Conservation (phyloP, 2,329 filamentous ascomycete species). For the Esteya vermicola region DNA sequence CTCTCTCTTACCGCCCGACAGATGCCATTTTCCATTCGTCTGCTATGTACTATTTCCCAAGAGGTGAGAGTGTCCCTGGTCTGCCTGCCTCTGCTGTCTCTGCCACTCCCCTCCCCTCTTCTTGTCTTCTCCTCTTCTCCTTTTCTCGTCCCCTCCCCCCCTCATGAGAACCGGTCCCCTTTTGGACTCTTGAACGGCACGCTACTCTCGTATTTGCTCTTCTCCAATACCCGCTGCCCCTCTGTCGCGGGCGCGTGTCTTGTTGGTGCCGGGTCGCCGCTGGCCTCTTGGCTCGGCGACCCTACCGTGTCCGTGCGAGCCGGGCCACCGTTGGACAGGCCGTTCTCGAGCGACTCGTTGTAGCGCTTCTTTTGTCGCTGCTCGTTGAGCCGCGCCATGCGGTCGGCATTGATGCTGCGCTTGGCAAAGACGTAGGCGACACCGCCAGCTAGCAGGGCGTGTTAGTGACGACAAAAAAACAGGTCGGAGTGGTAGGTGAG, state of each 20-base stretch:
- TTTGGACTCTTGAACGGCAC: constrained; percentile 64
- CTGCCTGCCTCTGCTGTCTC: not conserved
- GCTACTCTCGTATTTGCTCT: constrained; percentile 79
- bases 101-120: too few relatives aligned
- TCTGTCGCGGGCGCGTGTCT: constrained; percentile 64
- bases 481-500: not conserved
- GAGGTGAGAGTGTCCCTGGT: too few relatives aligned
- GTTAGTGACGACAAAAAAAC: not conserved
- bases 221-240: constrained; percentile 51
- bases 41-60: too few relatives aligned
- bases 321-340: constrained; percentile 26
- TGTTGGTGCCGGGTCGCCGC: constrained; percentile 71
- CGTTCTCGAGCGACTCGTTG: constrained; percentile 38
- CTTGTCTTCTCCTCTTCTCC: not conserved
- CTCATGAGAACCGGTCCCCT: constrained; percentile 69
- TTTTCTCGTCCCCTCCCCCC: too few relatives aligned
- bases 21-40: too few relatives aligned
- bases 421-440: constrained; percentile 96
- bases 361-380: constrained; percentile 48
- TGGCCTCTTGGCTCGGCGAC: constrained; percentile 58
- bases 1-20: too few relatives aligned
- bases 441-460: constrained; percentile 52
- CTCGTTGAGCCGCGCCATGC: constrained; percentile 55
- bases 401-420: constrained; percentile 82
- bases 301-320: constrained; percentile 42